Conservation (phyloP, 495 filamentous ascomycete genomes). For the Lophiotrema nucula region DNA sequence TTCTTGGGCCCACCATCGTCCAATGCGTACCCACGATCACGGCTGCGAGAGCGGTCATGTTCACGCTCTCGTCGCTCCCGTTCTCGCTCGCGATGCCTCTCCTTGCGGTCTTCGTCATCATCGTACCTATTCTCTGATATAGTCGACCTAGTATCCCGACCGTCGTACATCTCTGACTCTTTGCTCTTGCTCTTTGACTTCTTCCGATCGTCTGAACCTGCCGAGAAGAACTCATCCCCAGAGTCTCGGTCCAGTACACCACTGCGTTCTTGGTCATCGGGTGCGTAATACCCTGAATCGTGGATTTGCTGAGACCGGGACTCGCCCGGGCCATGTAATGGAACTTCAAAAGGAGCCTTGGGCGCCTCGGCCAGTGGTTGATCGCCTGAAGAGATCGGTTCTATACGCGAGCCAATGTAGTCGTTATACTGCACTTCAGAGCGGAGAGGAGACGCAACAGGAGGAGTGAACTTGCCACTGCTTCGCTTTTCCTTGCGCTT, state of each 20-base stretch:
- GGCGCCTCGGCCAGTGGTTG: not conserved
- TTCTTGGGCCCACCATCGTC: slow-evolving; percentile 26
- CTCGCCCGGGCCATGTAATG: not conserved
- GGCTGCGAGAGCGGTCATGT: slow-evolving; percentile 14
- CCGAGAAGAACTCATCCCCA: slow-evolving; percentile 30
- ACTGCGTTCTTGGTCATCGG: slow-evolving; percentile 9
- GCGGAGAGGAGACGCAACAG: slow-evolving; percentile 37
- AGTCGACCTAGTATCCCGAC: slow-evolving; percentile 4
- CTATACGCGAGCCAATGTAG: slow-evolving; percentile 14
- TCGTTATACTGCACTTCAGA: slow-evolving; percentile 39
- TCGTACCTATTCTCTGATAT: slow-evolving; percentile 6
- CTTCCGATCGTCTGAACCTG: slow-evolving; percentile 19
- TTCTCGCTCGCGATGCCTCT: not conserved
- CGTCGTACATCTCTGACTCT: slow-evolving; percentile 9
- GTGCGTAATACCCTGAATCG: slow-evolving; percentile 27
- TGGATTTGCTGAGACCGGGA: not conserved
- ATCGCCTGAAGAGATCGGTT: not conserved
- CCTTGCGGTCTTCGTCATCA: slow-evolving; percentile 12
- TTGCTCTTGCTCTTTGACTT: slow-evolving; percentile 5
- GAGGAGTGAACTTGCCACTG: slow-evolving; percentile 37
- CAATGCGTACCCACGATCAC: slow-evolving; percentile 19
- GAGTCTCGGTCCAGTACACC: slow-evolving; percentile 12
- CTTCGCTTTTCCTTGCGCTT: slow-evolving; percentile 39
- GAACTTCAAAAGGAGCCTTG: not conserved
- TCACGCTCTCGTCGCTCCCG: slow-evolving; percentile 2